These are phyloP conservation scores for Phytophthora megakarya DNA, from an alignment of 352 stramenopile genomes.

Conservation along the genomic window DNA sequence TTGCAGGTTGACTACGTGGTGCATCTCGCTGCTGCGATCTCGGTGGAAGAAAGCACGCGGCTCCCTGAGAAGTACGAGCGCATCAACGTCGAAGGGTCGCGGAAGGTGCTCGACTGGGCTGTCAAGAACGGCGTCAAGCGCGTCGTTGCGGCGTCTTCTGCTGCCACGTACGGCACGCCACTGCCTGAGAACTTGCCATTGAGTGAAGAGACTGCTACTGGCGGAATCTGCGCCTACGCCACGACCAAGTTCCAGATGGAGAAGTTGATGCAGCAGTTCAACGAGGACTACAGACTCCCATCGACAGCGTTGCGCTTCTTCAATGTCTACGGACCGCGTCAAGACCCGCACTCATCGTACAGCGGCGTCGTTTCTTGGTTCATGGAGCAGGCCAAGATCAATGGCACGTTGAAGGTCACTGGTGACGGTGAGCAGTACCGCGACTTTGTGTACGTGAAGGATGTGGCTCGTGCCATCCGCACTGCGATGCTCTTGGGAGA, in stretches of 20 bases:
- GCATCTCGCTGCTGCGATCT: constrained; percentile 83
- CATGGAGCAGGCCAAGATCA: constrained; percentile 87
- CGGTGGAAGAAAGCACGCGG: constrained; percentile 84
- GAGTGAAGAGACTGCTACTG: constrained; percentile 72
- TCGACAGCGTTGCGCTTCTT: constrained; percentile 86
- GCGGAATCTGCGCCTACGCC: constrained; percentile 81
- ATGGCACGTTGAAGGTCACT: constrained; percentile 80
- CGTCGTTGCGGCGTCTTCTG: constrained; percentile 79
- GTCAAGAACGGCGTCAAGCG: constrained; percentile 76
- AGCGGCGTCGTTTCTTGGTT: constrained; percentile 87
- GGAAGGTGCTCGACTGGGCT: constrained; percentile 83
- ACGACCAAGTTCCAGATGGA: constrained; percentile 89
- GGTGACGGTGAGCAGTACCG: constrained; percentile 81
- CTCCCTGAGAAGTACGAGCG: constrained; percentile 88
- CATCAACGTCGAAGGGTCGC: constrained; percentile 84
- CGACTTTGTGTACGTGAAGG: constrained; percentile 89
- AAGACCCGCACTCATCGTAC: constrained; percentile 85
- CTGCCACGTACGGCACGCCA: constrained; percentile 75
- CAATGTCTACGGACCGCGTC: constrained; percentile 83
- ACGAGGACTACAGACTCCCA: constrained; percentile 66
- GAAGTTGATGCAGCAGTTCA: constrained; percentile 75
- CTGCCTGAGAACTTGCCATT: constrained; percentile 70
- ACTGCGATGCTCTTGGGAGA: constrained; percentile 74
- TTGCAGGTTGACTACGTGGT: constrained; percentile 81
- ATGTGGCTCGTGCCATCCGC: constrained; percentile 79